phyloP scores from a whole-genome alignment of 352 stramenopile species.

The Phytopythium oedochilum region DNA sequence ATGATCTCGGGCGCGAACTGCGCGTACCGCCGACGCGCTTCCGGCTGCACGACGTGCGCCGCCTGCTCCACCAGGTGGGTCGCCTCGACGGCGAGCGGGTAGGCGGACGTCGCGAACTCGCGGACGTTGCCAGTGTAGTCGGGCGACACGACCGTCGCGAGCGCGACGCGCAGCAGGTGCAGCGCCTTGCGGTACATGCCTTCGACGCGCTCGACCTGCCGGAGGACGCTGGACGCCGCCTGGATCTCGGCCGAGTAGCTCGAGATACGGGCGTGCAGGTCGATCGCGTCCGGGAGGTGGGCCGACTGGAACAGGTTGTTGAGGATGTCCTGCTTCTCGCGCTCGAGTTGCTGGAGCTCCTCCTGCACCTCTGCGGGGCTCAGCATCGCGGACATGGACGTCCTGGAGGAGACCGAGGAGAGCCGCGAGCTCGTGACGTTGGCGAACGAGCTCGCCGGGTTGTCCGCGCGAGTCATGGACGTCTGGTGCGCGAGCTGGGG shows the following conservation, averaged over 20 bases:
- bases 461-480: not conserved
- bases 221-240: conserved; percentile 63
- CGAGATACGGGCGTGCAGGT: conserved; percentile 66
- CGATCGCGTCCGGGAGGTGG: conserved; percentile 57
- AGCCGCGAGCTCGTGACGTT: not conserved
- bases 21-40: conserved; percentile 67
- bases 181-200: conserved; percentile 73
- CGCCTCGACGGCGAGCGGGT: conserved; percentile 73
- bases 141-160: conserved; percentile 65
- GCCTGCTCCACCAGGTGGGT: conserved; percentile 68
- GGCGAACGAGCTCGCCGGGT: not conserved
- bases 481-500: not conserved
- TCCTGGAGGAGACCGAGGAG: not conserved
- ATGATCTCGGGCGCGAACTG: conserved; percentile 50
- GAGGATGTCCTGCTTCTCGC: conserved; percentile 70
- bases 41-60: conserved; percentile 67
- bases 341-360: conserved; percentile 54
- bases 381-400: conserved; percentile 1
- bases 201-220: conserved; percentile 70
- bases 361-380: conserved; percentile 42
- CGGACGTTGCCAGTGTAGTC: conserved; percentile 67
- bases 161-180: conserved; percentile 58
- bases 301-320: conserved; percentile 55
- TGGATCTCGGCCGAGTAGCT: conserved; percentile 78
- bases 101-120: conserved; percentile 70